Base-by-base conservation (phyloP, 2,329 filamentous ascomycete genomes). In the Arthrobotrys entomopaga region DNA sequence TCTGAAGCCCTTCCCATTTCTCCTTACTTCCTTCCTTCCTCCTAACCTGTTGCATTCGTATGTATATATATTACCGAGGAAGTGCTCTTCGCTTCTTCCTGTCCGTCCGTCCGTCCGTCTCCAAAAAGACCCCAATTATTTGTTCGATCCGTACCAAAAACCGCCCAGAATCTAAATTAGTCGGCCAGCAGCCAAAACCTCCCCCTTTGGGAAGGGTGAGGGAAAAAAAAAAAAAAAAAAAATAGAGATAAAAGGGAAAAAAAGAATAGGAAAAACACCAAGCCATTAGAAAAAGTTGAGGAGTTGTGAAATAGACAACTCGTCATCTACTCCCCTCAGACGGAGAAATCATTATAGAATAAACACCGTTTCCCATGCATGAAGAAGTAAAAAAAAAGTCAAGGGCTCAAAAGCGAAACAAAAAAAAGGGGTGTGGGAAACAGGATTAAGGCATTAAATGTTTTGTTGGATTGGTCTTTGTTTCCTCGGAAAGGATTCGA, bases 361-460 rank as follows among this genome's bases (percentile, higher is more conserved):
- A 76, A 71, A 65, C 73, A 73, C 65, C 59, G 61, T 60, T 69
- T 66, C 75, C 77, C 77, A 54, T 71, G 77, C 59, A 76, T 77
- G 38, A 77, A 78, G 58, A 74, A 15, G 6, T 40, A 6, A 46
- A 15, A 46, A 54, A 75, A 56, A 73, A 63, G 34, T 58, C 76
- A 46, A 78, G 40, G 24, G 76, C 57, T 76, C 75, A 69, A 76
- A 76, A 34, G 75, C 56, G 58, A 76, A 74, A 61, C 53, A 71
- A 29, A 63, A 46, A 43, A 48, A 48, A 24, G 20, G 20, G 53
- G 16, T 10, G n/a, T 69, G 63, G 65, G 65, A 67, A 67, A 67
- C 63, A 69, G 65, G 63, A 74, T 74, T 74, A 74, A 59, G 26
- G 70, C 65, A 74, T 72, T 72, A 72, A 63, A 71, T 43, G 52